Conservation (phyloP, 352 stramenopile genomes). For the Halophytophthora batemanensis region DNA sequence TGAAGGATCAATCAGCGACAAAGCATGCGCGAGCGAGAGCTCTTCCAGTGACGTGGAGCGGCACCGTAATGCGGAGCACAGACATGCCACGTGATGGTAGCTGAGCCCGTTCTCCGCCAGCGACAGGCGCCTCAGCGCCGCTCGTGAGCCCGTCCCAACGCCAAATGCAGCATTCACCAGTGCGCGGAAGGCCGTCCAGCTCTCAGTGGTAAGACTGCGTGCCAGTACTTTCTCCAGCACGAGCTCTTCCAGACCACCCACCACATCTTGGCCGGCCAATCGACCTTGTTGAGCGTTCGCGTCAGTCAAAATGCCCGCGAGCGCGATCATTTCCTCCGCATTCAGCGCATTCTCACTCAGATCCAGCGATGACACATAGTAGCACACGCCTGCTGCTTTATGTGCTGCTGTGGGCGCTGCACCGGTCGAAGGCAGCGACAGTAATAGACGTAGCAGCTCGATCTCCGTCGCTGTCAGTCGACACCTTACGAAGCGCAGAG, state of each 20-base stretch:
- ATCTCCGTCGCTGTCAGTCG: slow-evolving; percentile 19
- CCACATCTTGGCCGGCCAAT: too few species aligned
- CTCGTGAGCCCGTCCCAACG: background rate
- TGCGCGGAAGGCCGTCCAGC: slow-evolving; percentile 24
- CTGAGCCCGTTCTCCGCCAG: slow-evolving; percentile 31
- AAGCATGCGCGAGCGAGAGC: slow-evolving; percentile 21
- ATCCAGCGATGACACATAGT: slow-evolving; percentile 25
- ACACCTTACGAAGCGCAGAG: slow-evolving; percentile 21
- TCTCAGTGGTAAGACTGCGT: slow-evolving; percentile 13
- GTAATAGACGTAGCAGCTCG: slow-evolving; percentile 10
- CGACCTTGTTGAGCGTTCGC: too few species aligned
- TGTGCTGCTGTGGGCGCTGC: background rate
- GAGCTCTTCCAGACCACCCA: slow-evolving; percentile 25
- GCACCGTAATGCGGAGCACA: slow-evolving; percentile 31
- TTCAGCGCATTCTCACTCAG: slow-evolving; percentile 30
- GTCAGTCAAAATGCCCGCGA: slow-evolving; percentile 16
- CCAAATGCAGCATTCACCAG: slow-evolving; percentile 25
- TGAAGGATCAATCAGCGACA: slow-evolving; percentile 24
- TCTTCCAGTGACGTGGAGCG: slow-evolving; percentile 18
- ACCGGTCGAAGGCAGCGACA: slow-evolving; percentile 4
- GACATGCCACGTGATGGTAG: slow-evolving; percentile 21
- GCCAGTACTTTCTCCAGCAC: slow-evolving; percentile 27
- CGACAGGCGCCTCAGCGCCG: slow-evolving; percentile 24
- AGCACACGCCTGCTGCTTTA: slow-evolving; percentile 2
- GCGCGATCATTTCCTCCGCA: slow-evolving; percentile 11